A percentile compares a stretch with the other conserved stretches of the same genome.
phyloP scores from a whole-genome alignment of 495 filamentous ascomycete species.

The Daldinia bambusicola region DNA sequence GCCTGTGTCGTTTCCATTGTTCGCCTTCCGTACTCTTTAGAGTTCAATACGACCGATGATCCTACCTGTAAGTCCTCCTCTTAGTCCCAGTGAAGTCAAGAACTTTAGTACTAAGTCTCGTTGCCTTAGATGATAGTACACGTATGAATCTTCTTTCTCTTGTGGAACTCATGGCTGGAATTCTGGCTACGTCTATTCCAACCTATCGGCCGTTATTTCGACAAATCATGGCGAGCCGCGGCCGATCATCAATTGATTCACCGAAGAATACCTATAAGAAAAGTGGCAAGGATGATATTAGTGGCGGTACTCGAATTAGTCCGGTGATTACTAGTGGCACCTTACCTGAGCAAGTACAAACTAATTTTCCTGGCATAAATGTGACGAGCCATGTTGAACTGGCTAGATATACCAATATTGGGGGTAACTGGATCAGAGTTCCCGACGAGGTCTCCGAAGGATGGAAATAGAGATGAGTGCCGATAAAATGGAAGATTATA shows the following conservation, averaged over 20 bases:
- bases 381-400: not conserved
- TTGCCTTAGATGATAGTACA: not conserved
- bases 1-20: conserved; percentile 28
- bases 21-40: conserved; percentile 21
- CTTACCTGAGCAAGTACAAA: not conserved
- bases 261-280: not conserved
- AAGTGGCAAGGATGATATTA: not conserved
- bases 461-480: not conserved
- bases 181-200: not conserved
- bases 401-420: not conserved
- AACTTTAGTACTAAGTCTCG: not conserved
- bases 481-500: no score
- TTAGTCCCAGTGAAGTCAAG: no score
- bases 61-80: conserved; percentile 7
- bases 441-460: not conserved
- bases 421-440: conserved; percentile 1
- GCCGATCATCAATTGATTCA: not conserved
- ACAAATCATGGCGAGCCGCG: not conserved
- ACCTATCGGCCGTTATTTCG: not conserved
- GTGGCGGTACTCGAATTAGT: not conserved
- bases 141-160: not conserved
- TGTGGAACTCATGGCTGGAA: not conserved
- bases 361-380: not conserved
- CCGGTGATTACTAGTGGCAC: not conserved
- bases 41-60: conserved; percentile 18